Conservation (phyloP, 2,329 filamentous ascomycete species). For the Torrubiella hemipterigena region DNA sequence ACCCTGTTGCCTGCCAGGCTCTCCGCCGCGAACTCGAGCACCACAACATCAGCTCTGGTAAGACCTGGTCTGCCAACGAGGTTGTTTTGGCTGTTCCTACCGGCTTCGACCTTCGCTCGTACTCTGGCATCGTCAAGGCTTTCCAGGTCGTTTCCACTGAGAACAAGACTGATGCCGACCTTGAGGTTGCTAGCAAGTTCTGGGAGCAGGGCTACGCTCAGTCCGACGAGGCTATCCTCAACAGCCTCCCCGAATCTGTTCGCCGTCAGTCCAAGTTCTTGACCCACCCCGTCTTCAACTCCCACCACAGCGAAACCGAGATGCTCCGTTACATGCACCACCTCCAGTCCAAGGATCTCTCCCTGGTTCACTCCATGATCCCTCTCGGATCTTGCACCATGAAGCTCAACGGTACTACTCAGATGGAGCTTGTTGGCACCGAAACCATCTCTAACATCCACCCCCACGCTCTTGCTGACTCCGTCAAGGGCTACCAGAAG, state of each 20-base stretch:
- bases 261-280: constrained; percentile 65
- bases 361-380: constrained; percentile 94
- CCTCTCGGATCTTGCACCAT: constrained; percentile 94
- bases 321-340: constrained; percentile 88
- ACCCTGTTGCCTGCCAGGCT: constrained; percentile 10
- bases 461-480: constrained; percentile 57
- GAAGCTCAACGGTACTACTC: constrained; percentile 90
- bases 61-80: constrained; percentile 25
- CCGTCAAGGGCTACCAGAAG: constrained; percentile 54
- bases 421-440: constrained; percentile 80
- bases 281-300: constrained; percentile 89
- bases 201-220: constrained; percentile 23
- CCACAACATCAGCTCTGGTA: constrained; percentile 63
- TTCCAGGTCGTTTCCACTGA: constrained; percentile 15
- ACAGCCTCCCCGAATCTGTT: constrained; percentile 43
- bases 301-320: constrained; percentile 89
- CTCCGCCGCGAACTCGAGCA: constrained; percentile 29
- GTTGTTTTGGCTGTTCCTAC: constrained; percentile 15
- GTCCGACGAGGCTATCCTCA: constrained; percentile 22
- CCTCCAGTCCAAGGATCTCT: constrained; percentile 87
- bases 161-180: constrained; percentile 11
- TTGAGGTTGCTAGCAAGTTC: constrained; percentile 24
- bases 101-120: constrained; percentile 12
- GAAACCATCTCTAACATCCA: constrained; percentile 69
- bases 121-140: constrained; percentile 19